These are phyloP conservation scores for Citrus trifoliata DNA, from an alignment of 345 rosid species.

Conservation along the genomic window DNA sequence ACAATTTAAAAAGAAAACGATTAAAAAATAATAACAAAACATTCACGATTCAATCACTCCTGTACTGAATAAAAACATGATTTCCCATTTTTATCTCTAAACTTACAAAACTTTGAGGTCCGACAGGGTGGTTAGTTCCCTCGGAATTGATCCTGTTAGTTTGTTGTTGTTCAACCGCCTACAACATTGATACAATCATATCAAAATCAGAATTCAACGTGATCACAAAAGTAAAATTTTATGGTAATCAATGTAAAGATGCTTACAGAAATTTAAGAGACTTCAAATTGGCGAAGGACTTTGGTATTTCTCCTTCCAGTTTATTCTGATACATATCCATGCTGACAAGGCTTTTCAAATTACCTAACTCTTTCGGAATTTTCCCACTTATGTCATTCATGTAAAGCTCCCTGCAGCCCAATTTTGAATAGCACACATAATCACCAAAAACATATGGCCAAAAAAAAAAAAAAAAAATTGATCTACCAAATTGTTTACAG, in stretches of 20 bases:
- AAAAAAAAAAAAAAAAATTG: neutral
- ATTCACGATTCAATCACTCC: neutral
- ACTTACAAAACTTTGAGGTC: slow-evolving; percentile 68
- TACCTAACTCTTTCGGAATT: slow-evolving; percentile 57
- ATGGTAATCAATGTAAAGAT: neutral
- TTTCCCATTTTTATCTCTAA: neutral
- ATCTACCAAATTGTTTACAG: neutral
- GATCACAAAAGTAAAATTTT: neutral
- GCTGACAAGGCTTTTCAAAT: slow-evolving; percentile 55
- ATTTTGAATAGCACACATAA: slow-evolving; percentile 4
- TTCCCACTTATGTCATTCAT: slow-evolving; percentile 43
- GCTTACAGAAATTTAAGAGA: slow-evolving; percentile 70
- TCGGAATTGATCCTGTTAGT: slow-evolving; percentile 58
- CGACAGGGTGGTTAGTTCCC: slow-evolving; percentile 52
- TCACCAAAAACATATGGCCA: neutral
- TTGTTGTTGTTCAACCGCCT: slow-evolving; percentile 72
- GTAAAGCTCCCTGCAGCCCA: slow-evolving; percentile 59
- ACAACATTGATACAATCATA: slow-evolving; percentile 13
- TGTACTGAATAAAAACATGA: neutral
- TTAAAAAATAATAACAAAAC: neutral
- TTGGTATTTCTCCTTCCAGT: slow-evolving; percentile 62
- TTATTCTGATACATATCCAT: slow-evolving; percentile 56
- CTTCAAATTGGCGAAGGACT: slow-evolving; percentile 54
- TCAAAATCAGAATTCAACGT: neutral
- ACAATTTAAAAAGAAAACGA: neutral